Conservation (phyloP, 2,329 filamentous ascomycete species). For the Penicillium paneum region DNA sequence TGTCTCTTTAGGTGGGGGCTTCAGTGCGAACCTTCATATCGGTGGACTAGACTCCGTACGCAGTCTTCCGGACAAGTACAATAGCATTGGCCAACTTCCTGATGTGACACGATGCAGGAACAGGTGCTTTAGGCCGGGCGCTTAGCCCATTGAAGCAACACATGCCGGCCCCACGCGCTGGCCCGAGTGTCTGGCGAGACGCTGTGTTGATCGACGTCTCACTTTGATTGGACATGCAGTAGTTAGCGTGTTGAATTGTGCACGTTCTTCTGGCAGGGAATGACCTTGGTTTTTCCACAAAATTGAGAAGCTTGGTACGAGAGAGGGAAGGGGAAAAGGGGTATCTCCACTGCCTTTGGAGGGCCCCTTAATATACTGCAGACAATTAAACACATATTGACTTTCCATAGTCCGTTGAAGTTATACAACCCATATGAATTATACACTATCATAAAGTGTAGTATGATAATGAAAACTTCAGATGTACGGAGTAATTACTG, state of each 20-base stretch:
- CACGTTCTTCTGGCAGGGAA: conserved; percentile 5
- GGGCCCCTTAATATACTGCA: conserved; percentile 7
- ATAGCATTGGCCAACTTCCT: conserved; percentile 5
- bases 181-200: conserved; percentile 14
- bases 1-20: not conserved
- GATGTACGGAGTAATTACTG: not conserved
- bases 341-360: not conserved
- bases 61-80: not conserved
- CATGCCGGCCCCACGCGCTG: conserved; percentile 14
- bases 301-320: conserved; percentile 4
- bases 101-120: conserved; percentile 10
- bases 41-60: not conserved
- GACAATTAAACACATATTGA: not conserved
- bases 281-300: not conserved
- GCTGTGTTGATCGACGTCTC: not conserved
- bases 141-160: conserved; percentile 16
- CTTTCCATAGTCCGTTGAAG: not conserved
- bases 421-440: not conserved
- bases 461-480: not conserved
- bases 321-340: conserved; percentile 6
- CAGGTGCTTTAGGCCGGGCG: not conserved
- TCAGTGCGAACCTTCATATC: not conserved
- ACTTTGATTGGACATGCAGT: conserved; percentile 10
- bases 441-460: not conserved
- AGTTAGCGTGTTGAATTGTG: conserved; percentile 3